These are phyloP conservation scores for Croton setiger DNA, from an alignment of 441 rosid genomes.

Conservation along the genomic window DNA sequence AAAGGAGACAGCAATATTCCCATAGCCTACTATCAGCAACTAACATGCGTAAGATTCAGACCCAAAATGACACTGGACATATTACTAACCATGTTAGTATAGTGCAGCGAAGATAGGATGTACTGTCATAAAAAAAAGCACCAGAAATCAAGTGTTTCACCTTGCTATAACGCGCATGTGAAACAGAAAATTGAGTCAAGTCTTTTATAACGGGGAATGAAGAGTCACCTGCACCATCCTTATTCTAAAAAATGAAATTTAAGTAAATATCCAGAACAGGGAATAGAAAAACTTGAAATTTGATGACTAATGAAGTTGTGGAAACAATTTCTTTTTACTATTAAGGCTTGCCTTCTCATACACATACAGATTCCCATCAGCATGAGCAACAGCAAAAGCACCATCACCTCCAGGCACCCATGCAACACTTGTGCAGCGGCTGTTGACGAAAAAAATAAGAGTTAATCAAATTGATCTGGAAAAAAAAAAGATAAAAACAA, in stretches of 20 bases:
- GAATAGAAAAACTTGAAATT: conserved; percentile 14
- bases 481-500: not conserved
- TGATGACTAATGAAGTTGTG: conserved; percentile 13
- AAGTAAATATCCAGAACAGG: conserved; percentile 17
- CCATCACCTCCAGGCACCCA: conserved; percentile 99
- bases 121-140: not conserved
- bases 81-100: not conserved
- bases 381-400: conserved; percentile 86
- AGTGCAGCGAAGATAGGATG: not conserved
- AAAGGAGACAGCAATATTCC: not conserved
- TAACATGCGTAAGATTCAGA: not conserved
- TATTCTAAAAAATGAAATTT: conserved; percentile 37
- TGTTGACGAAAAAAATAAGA: conserved; percentile 36
- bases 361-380: conserved; percentile 90
- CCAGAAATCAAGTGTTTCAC: conserved; percentile 35
- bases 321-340: conserved; percentile 3
- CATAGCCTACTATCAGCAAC: not conserved
- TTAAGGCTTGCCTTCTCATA: conserved; percentile 86
- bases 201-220: conserved; percentile 89
- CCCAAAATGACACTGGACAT: not conserved
- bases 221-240: conserved; percentile 88
- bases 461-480: conserved; percentile 17
- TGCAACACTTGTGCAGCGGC: conserved; percentile 82
- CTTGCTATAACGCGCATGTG: conserved; percentile 92
- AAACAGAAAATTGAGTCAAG: conserved; percentile 80